Percentiles rank a stretch among this genome's conserved stretches.
phyloP scores from a whole-genome alignment of 768 basidiomycete species.

The Botryobasidium botryosum region DNA sequence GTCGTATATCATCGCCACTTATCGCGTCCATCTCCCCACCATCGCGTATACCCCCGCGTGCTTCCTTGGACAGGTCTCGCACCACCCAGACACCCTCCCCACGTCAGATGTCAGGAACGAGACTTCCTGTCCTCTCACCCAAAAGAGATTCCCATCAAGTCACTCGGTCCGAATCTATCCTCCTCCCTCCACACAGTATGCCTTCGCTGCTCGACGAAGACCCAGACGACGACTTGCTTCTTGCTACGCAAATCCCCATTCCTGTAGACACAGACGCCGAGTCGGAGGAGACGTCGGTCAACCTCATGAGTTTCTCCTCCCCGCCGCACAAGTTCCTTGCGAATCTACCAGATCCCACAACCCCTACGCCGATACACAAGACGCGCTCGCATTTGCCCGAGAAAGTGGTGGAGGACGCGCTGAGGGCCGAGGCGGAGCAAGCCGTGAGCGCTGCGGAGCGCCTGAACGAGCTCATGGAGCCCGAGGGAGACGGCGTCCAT shows the following conservation, averaged over 20 bases:
- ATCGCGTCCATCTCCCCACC: too few relatives aligned
- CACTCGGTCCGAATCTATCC: background rate
- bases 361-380: too few relatives aligned
- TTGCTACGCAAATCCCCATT: slow-evolving; percentile 57
- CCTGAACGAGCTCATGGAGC: slow-evolving; percentile 66
- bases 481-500: slow-evolving; percentile 29
- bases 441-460: slow-evolving; percentile 87
- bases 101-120: too few relatives aligned
- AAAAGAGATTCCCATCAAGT: too few relatives aligned
- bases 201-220: background rate
- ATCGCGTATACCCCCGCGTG: too few relatives aligned
- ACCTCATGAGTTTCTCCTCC: slow-evolving; percentile 52
- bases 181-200: background rate
- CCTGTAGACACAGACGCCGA: slow-evolving; percentile 61
- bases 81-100: too few relatives aligned
- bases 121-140: too few relatives aligned
- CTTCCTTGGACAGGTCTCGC: too few relatives aligned
- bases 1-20: too few relatives aligned
- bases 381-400: too few relatives aligned
- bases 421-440: slow-evolving; percentile 77
- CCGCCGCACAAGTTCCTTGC: slow-evolving; percentile 33
- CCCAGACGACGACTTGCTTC: slow-evolving; percentile 34
- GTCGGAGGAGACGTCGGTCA: slow-evolving; percentile 34
- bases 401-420: slow-evolving; percentile 61
- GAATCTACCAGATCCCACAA: too few relatives aligned